A percentile compares a stretch with the other conserved stretches of the same genome.
Evolutionary conservation across 192 early-diverging fungal genomes (phyloP).

Genomic region (Rhizophagus sp.): DNA sequence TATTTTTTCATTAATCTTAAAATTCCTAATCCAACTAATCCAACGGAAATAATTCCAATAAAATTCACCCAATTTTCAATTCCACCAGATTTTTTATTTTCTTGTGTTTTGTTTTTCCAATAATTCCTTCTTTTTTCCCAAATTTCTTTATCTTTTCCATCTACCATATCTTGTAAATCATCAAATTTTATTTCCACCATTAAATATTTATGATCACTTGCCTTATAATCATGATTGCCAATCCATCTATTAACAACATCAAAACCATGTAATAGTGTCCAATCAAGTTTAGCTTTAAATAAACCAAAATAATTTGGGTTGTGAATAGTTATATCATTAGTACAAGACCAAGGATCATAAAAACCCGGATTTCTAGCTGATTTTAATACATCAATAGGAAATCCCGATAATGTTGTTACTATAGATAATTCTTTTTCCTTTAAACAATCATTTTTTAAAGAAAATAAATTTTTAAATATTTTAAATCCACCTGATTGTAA

Average conservation of each 20-base stretch:
- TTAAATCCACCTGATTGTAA: slow-evolving; percentile 40
- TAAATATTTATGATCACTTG: slow-evolving; percentile 74
- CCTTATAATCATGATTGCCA: slow-evolving; percentile 65
- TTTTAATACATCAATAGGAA: slow-evolving; percentile 42
- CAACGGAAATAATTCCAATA: neutral
- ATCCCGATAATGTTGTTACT: slow-evolving; percentile 40
- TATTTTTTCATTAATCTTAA: neutral
- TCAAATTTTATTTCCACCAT: slow-evolving; percentile 55
- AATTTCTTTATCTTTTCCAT: neutral
- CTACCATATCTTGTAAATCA: neutral
- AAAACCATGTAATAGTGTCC: slow-evolving; percentile 64
- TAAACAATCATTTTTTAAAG: neutral
- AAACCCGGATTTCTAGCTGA: slow-evolving; percentile 73
- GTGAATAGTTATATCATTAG: slow-evolving; percentile 63
- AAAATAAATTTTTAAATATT: slow-evolving; percentile 20
- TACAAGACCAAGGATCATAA: slow-evolving; percentile 68
- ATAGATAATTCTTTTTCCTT: neutral
- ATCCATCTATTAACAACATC: slow-evolving; percentile 50
- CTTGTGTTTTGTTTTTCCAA: neutral
- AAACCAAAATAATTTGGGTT: slow-evolving; percentile 63
- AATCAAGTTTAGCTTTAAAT: slow-evolving; percentile 74
- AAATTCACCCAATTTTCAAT: neutral
- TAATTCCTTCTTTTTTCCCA: neutral
- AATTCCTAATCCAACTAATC: neutral
- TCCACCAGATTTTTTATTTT: neutral